Evolutionary conservation across 1,284 basidiomycete genomes (phyloP), one percentile per base, ranked within the genome.

Genomic region (Sanghuangporus sanghuang): DNA sequence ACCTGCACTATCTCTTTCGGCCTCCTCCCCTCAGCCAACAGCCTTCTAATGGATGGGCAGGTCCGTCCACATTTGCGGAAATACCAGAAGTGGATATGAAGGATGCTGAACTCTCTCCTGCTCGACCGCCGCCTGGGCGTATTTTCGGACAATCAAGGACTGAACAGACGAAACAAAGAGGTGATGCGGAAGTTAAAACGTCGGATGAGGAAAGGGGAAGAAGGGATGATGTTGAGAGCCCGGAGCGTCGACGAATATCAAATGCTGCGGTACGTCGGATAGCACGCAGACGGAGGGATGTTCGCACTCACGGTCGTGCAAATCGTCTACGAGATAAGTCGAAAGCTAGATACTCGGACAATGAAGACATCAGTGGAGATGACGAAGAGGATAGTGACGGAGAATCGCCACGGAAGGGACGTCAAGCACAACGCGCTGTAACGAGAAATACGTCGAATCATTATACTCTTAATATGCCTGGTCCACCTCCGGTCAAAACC

Each of bases 381-480:
- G 44, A 46, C 2, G 44, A 46, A 46, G 44, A 46, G n/a, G 44
- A 46, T 46, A 46, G 44, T 46, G 73, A 69, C 12, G 69, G 66
- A 6, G 67, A 63, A n/a, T 63, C 59, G 54, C 62, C 67, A 23
- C 64, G 62, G 63, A 69, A 63, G 57, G 55, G 64, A 18, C 61
- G 70, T 58, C 27, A 32, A 32, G 27, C 4, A 32, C 27, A 32
- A 32, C 27, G 27, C 27, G 74, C 79, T 62, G 66, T 82, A 63
- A 78, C 82, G 35, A 80, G 79, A 65, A 85, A 80, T 66, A 87
- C 83, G 35, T 87, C 87, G 57, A 87, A 91, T 71, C 90, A 92
- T 71, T 92, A 90, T 72, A 92, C 89, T 0, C 79, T 93, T 64
- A 90, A 93, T 74, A 80, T 93, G 76, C 81, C 89, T 42, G 80